A percentile compares a stretch with the other conserved stretches of the same genome.
These are phyloP conservation scores for Termitomyces sp. DNA, from an alignment of 768 basidiomycete genomes.

Conservation along the genomic window DNA sequence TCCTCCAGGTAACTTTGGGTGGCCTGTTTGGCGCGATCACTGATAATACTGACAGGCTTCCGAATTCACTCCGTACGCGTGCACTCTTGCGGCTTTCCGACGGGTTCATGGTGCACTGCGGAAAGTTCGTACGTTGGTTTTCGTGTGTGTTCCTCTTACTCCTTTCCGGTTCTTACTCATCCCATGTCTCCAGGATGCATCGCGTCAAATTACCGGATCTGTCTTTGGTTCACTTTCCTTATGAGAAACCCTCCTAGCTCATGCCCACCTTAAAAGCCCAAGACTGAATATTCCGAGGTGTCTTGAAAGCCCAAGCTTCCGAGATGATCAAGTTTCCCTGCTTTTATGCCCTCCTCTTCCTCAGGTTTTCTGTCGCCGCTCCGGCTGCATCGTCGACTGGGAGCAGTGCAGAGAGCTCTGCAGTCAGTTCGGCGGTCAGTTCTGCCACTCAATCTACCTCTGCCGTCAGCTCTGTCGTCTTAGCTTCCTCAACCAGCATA, in stretches of 20 bases:
- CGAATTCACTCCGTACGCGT: not conserved
- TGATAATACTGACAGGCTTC: not conserved
- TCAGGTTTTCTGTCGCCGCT: slow-evolving; percentile 20
- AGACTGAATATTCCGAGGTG: not conserved
- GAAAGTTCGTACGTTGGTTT: not conserved
- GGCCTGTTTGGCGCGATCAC: too few species aligned
- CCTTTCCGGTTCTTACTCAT: not conserved
- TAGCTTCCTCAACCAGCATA: not conserved
- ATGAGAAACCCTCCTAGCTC: not conserved
- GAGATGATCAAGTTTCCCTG: slow-evolving; percentile 36
- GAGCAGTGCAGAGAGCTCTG: not conserved
- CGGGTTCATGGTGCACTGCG: not conserved
- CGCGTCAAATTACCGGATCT: too few species aligned
- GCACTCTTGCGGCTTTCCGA: not conserved
- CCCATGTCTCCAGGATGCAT: not conserved
- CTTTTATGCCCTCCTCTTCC: slow-evolving; percentile 31
- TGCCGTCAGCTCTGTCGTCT: not conserved
- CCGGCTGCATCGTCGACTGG: slow-evolving; percentile 24
- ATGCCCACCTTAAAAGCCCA: slow-evolving; percentile 7
- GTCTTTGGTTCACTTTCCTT: not conserved
- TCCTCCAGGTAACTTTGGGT: not conserved
- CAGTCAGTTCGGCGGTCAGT: too few species aligned
- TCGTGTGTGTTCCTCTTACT: not conserved
- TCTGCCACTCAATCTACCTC: not conserved
- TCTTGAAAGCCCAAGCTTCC: slow-evolving; percentile 2